A percentile compares a stretch with the other conserved stretches of the same genome.
Conservation (phyloP, 352 stramenopile species). For the Pythium oligandrum region DNA sequence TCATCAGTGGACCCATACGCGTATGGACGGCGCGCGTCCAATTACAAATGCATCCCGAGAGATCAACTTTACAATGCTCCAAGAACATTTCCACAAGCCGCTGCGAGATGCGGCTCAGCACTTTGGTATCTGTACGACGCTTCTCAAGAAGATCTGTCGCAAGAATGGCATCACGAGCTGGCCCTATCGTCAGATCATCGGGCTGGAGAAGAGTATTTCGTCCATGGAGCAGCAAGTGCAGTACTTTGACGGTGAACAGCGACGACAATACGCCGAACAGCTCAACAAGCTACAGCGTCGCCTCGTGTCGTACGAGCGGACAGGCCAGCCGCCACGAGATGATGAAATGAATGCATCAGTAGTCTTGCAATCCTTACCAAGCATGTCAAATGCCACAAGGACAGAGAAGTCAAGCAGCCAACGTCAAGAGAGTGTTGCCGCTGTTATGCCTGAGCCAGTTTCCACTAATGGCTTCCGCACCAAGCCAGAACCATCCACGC, state of each 20-base stretch:
- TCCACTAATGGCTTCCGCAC: no score
- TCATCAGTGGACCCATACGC: neutral
- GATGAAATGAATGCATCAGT: neutral
- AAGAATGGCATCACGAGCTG: conserved; percentile 58
- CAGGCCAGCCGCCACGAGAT: conserved; percentile 31
- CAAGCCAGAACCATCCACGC: no score
- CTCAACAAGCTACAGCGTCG: conserved; percentile 34
- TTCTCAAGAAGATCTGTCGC: conserved; percentile 68
- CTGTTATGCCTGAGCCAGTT: no score
- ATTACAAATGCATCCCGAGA: conserved; percentile 33
- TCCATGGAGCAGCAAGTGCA: conserved; percentile 59
- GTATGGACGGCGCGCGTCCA: conserved; percentile 2
- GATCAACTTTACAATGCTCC: conserved; percentile 52
- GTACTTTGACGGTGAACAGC: conserved; percentile 58
- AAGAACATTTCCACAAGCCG: conserved; percentile 51
- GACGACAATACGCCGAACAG: conserved; percentile 42
- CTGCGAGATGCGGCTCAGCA: conserved; percentile 42
- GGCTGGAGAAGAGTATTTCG: conserved; percentile 48
- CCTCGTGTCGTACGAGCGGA: conserved; percentile 40
- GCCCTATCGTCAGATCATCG: conserved; percentile 55
- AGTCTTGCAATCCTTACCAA: no score
- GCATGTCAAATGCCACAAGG: no score
- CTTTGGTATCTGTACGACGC: conserved; percentile 59
- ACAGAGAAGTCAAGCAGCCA: no score
- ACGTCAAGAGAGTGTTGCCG: no score